Conservation (phyloP, 108 stramenopile genomes). For the Skeletonema tropicum region DNA sequence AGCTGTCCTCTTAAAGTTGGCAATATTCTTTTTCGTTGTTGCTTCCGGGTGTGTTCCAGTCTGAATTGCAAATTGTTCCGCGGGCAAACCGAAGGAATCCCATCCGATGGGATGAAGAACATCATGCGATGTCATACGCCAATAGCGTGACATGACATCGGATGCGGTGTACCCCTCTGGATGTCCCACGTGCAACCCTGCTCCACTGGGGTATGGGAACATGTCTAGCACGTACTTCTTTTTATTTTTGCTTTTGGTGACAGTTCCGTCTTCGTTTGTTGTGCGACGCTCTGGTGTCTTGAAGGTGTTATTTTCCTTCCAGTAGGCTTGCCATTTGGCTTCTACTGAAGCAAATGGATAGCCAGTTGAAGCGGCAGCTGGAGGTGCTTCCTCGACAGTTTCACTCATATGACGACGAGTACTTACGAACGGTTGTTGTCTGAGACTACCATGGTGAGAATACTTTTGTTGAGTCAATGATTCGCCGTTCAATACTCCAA, state of each 20-base stretch:
- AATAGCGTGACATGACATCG: slow-evolving; percentile 98
- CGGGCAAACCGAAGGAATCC: slow-evolving; percentile 99
- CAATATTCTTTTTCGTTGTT: slow-evolving; percentile 94
- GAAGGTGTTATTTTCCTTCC: slow-evolving; percentile 86
- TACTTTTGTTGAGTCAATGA: background rate
- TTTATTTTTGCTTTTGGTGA: slow-evolving; percentile 56
- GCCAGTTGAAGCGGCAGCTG: slow-evolving; percentile 10
- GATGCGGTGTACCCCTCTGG: slow-evolving; percentile 97
- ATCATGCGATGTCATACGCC: slow-evolving; percentile 94
- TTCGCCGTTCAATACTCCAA: background rate
- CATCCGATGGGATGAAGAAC: slow-evolving; percentile 99
- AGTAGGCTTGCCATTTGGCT: slow-evolving; percentile 89
- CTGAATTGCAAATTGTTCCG: slow-evolving; percentile 98
- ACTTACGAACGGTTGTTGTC: slow-evolving; percentile 1
- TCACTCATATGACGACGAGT: slow-evolving; percentile 17
- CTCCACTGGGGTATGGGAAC: slow-evolving; percentile 99
- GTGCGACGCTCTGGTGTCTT: slow-evolving; percentile 67
- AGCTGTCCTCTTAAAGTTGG: slow-evolving; percentile 95
- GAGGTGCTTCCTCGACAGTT: slow-evolving; percentile 5
- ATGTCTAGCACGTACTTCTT: slow-evolving; percentile 98
- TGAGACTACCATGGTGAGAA: background rate
- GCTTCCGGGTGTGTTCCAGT: slow-evolving; percentile 95
- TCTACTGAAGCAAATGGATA: slow-evolving; percentile 85
- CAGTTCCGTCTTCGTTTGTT: slow-evolving; percentile 18
- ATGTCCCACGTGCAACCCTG: slow-evolving; percentile 97